A percentile compares a stretch with the other conserved stretches of the same genome.
Conservation (phyloP, 805 yeast genomes). For the Ogataea thermomethanolica region DNA sequence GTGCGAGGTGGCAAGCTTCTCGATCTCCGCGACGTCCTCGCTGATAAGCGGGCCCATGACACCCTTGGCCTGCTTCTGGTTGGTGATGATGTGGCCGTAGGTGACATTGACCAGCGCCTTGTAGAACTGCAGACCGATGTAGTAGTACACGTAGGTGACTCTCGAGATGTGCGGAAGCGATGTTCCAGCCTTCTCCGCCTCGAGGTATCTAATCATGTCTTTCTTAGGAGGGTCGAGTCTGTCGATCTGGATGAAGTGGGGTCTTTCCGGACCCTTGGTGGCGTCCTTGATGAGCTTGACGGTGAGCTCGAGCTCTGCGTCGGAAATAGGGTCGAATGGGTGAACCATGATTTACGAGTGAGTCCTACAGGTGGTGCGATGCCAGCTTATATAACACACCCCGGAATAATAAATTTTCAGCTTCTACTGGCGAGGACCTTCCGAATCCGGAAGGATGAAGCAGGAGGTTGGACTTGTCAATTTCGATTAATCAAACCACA, state of each 20-base stretch:
- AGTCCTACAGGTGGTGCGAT: neutral
- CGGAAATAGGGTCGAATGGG: slow-evolving; percentile 59
- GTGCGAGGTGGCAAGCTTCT: slow-evolving; percentile 46
- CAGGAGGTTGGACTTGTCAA: slow-evolving; percentile 2
- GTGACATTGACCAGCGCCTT: slow-evolving; percentile 71
- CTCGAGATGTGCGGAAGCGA: slow-evolving; percentile 61
- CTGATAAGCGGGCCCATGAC: slow-evolving; percentile 69
- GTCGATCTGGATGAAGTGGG: slow-evolving; percentile 66
- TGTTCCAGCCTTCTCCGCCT: slow-evolving; percentile 58
- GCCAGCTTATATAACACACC: slow-evolving; percentile 11
- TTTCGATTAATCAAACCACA: neutral
- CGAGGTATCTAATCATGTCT: slow-evolving; percentile 62
- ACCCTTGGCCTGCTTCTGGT: slow-evolving; percentile 54
- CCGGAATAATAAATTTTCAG: neutral
- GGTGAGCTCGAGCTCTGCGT: slow-evolving; percentile 54
- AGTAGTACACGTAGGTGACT: slow-evolving; percentile 66
- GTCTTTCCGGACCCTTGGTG: slow-evolving; percentile 46
- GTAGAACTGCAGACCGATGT: slow-evolving; percentile 50
- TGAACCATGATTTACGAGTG: slow-evolving; percentile 32
- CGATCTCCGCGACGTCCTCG: slow-evolving; percentile 56
- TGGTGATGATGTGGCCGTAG: slow-evolving; percentile 57
- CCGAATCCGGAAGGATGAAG: slow-evolving; percentile 11
- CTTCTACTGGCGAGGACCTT: slow-evolving; percentile 6
- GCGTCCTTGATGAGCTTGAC: slow-evolving; percentile 59
- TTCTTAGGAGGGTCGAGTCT: slow-evolving; percentile 77